Evolutionary conservation across 2,329 filamentous ascomycete species (phyloP).

Genomic region (Pseudogymnoascus sp.): DNA sequence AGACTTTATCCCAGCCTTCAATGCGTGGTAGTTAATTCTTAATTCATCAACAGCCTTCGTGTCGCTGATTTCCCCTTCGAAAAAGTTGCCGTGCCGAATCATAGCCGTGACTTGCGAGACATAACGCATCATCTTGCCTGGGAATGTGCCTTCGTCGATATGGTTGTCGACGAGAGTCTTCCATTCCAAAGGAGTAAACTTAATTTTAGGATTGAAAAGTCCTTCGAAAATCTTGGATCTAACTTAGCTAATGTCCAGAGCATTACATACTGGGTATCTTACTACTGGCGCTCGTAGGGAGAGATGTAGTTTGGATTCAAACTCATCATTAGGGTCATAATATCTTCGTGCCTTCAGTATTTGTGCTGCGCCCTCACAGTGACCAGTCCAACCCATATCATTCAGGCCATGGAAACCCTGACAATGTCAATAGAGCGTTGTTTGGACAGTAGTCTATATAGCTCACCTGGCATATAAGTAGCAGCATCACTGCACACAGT

Average conservation of each 20-base stretch:
- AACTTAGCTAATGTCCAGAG: background rate
- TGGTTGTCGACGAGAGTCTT: constrained; percentile 29
- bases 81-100: constrained; percentile 27
- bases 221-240: constrained; percentile 31
- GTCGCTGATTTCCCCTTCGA: background rate
- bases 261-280: constrained; percentile 6
- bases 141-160: constrained; percentile 25
- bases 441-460: background rate
- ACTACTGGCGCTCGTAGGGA: constrained; percentile 35
- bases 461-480: constrained; percentile 30
- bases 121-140: constrained; percentile 30
- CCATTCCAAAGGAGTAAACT: constrained; percentile 32
- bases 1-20: background rate
- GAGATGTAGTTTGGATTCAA: constrained; percentile 32
- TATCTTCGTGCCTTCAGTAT: constrained; percentile 32
- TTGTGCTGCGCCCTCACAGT: constrained; percentile 20
- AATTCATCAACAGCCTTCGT: background rate
- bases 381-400: constrained; percentile 14
- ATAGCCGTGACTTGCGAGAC: constrained; percentile 30
- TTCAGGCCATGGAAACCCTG: background rate
- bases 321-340: constrained; percentile 29
- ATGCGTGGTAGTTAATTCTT: background rate
- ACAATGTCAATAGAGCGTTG: background rate
- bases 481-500: constrained; percentile 33
- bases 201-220: constrained; percentile 31